A percentile compares a stretch with the other conserved stretches of the same genome.
phyloP scores from a whole-genome alignment of 2,329 filamentous ascomycete species.

The Pyricularia sp. region DNA sequence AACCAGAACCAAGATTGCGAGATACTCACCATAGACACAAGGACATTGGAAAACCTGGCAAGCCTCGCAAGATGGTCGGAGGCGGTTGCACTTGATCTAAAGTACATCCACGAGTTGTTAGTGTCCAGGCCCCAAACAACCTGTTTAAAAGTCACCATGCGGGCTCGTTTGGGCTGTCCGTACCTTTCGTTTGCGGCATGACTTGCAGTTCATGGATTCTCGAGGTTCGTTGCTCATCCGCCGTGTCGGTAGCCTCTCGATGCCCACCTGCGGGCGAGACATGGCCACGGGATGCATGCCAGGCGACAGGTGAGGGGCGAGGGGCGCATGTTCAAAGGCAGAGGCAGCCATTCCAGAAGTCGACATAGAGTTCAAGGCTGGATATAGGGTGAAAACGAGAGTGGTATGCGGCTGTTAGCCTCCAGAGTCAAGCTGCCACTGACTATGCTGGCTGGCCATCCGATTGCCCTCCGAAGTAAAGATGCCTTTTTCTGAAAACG shows the following conservation, averaged over 20 bases:
- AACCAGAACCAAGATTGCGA: neutral
- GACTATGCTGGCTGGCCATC: neutral
- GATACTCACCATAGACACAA: slow-evolving; percentile 70
- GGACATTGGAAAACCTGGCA: slow-evolving; percentile 84
- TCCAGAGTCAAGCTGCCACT: neutral
- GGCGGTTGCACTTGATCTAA: slow-evolving; percentile 86
- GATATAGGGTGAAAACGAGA: neutral
- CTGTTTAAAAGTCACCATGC: neutral
- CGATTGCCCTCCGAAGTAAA: neutral
- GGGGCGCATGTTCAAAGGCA: slow-evolving; percentile 29
- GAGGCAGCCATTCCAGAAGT: slow-evolving; percentile 27
- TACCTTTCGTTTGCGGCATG: slow-evolving; percentile 86
- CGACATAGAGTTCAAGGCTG: slow-evolving; percentile 2
- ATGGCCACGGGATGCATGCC: slow-evolving; percentile 43
- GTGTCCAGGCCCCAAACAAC: neutral
- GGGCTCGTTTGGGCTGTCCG: slow-evolving; percentile 9
- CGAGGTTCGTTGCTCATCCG: slow-evolving; percentile 66
- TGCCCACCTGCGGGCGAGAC: slow-evolving; percentile 70
- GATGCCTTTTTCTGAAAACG: neutral
- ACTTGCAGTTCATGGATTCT: slow-evolving; percentile 95
- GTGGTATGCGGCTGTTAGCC: neutral
- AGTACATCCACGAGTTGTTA: neutral
- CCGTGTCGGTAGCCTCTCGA: slow-evolving; percentile 66
- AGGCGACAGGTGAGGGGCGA: slow-evolving; percentile 25
- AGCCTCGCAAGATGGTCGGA: slow-evolving; percentile 77